These are phyloP conservation scores for Penicillium griseofulvum DNA, from an alignment of 2,329 filamentous ascomycete species.

Conservation along the genomic window DNA sequence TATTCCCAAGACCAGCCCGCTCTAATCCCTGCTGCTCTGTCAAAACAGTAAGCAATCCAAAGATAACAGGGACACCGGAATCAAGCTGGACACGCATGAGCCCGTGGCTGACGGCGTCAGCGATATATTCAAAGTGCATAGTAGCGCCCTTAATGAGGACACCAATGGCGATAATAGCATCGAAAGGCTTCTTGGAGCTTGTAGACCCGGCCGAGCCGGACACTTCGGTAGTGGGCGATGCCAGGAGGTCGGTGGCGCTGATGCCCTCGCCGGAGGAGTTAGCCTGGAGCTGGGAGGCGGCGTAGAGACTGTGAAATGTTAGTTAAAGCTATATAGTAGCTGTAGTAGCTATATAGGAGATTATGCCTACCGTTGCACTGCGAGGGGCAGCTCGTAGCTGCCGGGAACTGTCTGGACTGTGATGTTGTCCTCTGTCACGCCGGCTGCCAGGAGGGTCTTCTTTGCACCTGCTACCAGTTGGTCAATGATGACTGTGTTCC, in stretches of 20 bases:
- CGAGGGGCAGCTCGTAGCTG: conserved; percentile 90
- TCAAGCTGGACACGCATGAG: conserved; percentile 95
- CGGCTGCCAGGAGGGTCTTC: conserved; percentile 71
- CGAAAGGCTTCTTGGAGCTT: conserved; percentile 62
- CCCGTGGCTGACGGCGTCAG: conserved; percentile 84
- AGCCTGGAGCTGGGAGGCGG: conserved; percentile 81
- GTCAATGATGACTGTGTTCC: conserved; percentile 87
- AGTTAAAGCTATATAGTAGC: background rate
- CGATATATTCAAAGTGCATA: conserved; percentile 99
- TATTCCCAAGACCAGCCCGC: conserved; percentile 69
- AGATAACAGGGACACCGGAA: conserved; percentile 81
- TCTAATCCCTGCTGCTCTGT: conserved; percentile 83
- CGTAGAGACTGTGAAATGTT: conserved; percentile 62
- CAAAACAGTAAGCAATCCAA: conserved; percentile 86
- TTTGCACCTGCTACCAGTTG: conserved; percentile 78
- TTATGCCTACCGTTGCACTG: conserved; percentile 68
- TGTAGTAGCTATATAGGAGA: no score
- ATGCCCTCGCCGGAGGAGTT: conserved; percentile 44
- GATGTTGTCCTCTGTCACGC: conserved; percentile 86
- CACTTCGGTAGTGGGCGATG: conserved; percentile 66
- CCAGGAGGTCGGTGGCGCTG: conserved; percentile 56
- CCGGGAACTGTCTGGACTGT: conserved; percentile 86
- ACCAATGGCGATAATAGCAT: conserved; percentile 91
- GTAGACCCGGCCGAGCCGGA: conserved; percentile 44
- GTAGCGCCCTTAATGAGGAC: conserved; percentile 98